Conservation (phyloP, 2,329 filamentous ascomycete genomes). For the Pseudogymnoascus verrucosus region DNA sequence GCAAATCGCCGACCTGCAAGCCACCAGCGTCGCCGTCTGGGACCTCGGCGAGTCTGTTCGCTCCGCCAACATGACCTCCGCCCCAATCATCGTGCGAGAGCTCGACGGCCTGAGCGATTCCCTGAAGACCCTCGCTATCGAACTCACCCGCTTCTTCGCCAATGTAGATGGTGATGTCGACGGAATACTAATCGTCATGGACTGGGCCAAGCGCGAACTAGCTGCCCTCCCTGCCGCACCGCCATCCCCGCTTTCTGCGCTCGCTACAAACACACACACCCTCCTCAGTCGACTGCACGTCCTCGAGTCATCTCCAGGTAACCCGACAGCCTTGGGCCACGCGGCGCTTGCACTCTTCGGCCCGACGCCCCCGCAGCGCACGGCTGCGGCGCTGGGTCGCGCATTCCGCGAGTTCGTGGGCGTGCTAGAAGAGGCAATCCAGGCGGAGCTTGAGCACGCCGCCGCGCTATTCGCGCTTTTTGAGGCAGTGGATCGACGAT, state of each 20-base stretch:
- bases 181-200: slow-evolving; percentile 88
- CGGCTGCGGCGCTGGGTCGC: slow-evolving; percentile 70
- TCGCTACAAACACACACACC: slow-evolving; percentile 77
- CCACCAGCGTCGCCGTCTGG: slow-evolving; percentile 89
- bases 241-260: slow-evolving; percentile 56
- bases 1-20: slow-evolving; percentile 81
- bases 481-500: slow-evolving; percentile 82
- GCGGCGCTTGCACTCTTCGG: slow-evolving; percentile 70
- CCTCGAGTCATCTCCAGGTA: slow-evolving; percentile 46
- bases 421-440: slow-evolving; percentile 83
- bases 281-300: slow-evolving; percentile 59
- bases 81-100: slow-evolving; percentile 74
- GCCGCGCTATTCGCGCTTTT: slow-evolving; percentile 81
- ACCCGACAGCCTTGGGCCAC: slow-evolving; percentile 60
- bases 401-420: slow-evolving; percentile 83
- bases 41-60: slow-evolving; percentile 87
- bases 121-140: slow-evolving; percentile 73
- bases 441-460: slow-evolving; percentile 72
- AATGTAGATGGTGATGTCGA: slow-evolving; percentile 92
- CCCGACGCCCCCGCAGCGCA: slow-evolving; percentile 70
- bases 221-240: slow-evolving; percentile 56
- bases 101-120: slow-evolving; percentile 80
- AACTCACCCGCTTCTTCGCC: slow-evolving; percentile 86
- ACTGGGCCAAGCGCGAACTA: slow-evolving; percentile 86
- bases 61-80: slow-evolving; percentile 83